These are phyloP conservation scores for Pugionium cornutum DNA, from an alignment of 345 rosid species.

Conservation along the genomic window DNA sequence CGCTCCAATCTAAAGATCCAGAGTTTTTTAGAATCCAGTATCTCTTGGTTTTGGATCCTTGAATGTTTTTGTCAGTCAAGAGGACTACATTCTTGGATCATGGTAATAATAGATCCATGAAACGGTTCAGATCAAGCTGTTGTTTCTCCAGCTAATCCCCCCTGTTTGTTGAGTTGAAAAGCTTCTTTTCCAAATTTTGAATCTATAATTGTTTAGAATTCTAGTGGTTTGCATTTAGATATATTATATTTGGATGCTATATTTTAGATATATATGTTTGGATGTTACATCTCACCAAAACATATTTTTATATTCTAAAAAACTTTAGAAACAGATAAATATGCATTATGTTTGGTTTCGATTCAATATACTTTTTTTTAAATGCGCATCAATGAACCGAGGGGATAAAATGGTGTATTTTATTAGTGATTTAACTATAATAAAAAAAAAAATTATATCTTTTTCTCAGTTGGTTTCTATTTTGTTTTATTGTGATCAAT, in stretches of 20 bases:
- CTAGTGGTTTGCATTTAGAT: too few relatives aligned
- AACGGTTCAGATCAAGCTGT: conserved; percentile 27
- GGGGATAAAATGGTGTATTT: not conserved
- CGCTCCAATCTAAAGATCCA: conserved; percentile 44
- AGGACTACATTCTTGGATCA: conserved; percentile 15
- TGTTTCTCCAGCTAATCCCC: conserved; percentile 12
- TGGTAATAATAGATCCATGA: conserved; percentile 25
- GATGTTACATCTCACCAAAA: too few relatives aligned
- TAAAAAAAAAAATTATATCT: not conserved
- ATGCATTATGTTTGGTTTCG: too few relatives aligned
- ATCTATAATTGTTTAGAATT: too few relatives aligned
- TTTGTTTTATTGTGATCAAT: not conserved
- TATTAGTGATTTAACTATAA: not conserved
- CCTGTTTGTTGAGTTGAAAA: conserved; percentile 18
- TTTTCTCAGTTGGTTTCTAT: not conserved
- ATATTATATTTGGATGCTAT: too few relatives aligned
- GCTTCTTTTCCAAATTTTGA: conserved; percentile 19
- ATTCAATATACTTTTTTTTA: too few relatives aligned
- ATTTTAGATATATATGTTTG: too few relatives aligned
- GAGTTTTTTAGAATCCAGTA: conserved; percentile 2
- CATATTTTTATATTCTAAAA: too few relatives aligned
- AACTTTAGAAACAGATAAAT: too few relatives aligned
- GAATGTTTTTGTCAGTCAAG: conserved; percentile 30
- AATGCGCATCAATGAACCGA: not conserved
- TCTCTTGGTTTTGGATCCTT: conserved; percentile 7